Conservation (phyloP, 495 filamentous ascomycete genomes). For the Aspergillus ellipticus region DNA sequence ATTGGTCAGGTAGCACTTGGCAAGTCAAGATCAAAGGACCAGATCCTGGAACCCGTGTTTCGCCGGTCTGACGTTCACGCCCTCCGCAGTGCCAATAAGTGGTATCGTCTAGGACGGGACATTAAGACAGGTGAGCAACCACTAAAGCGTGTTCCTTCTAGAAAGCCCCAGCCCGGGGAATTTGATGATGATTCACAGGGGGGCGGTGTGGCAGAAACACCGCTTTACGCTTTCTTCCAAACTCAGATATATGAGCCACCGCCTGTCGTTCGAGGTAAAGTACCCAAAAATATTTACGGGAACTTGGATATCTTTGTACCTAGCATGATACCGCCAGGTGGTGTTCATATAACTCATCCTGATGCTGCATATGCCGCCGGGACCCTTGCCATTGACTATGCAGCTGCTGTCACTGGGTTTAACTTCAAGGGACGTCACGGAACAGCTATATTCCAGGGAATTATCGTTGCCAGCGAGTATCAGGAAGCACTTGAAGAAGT, state of each 20-base stretch:
- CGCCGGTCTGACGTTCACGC: constrained; percentile 73
- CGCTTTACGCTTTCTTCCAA: constrained; percentile 71
- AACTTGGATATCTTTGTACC: constrained; percentile 92
- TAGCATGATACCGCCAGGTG: constrained; percentile 86
- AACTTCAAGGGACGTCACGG: constrained; percentile 77
- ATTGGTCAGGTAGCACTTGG: constrained; percentile 74
- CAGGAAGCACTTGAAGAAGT: constrained; percentile 68
- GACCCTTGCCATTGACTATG: constrained; percentile 79
- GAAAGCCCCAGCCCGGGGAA: constrained; percentile 33
- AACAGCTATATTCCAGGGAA: constrained; percentile 72
- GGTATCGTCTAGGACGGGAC: constrained; percentile 81
- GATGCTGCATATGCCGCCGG: constrained; percentile 69
- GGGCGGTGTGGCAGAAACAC: constrained; percentile 40
- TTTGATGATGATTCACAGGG: constrained; percentile 41
- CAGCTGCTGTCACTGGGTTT: constrained; percentile 87
- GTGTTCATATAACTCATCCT: constrained; percentile 63
- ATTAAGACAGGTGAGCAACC: constrained; percentile 72
- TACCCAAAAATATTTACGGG: constrained; percentile 83
- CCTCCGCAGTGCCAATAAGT: constrained; percentile 72
- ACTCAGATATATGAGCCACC: constrained; percentile 73
- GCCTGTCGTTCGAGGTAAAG: constrained; percentile 65
- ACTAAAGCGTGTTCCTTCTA: constrained; percentile 60
- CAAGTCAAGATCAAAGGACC: constrained; percentile 52
- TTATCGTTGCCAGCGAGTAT: constrained; percentile 68
- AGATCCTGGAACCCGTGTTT: constrained; percentile 63